Evolutionary conservation across 257 asterid species (phyloP).

Genomic region (Agastache rugosa): DNA sequence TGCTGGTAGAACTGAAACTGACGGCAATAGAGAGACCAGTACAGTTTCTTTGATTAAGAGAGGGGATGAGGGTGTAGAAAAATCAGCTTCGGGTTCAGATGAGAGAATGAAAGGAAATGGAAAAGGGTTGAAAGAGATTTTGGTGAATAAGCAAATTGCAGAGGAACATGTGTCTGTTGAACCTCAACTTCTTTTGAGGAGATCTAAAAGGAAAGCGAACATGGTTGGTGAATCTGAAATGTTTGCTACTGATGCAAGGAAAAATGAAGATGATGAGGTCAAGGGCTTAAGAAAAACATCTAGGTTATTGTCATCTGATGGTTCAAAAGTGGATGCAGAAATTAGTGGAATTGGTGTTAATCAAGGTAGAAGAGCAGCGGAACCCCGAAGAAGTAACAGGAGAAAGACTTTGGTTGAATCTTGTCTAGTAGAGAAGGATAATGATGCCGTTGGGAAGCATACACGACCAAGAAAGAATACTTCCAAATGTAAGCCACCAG

Average conservation of each 20-base stretch:
- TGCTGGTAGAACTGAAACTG: slow-evolving; percentile 36
- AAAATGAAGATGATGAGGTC: slow-evolving; percentile 24
- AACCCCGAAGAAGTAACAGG: slow-evolving; percentile 43
- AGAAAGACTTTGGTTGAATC: slow-evolving; percentile 32
- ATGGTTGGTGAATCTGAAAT: slow-evolving; percentile 35
- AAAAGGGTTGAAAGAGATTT: slow-evolving; percentile 25
- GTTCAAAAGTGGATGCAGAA: slow-evolving; percentile 32
- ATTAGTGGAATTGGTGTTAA: slow-evolving; percentile 26
- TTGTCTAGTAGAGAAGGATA: slow-evolving; percentile 27
- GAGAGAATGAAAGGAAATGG: slow-evolving; percentile 36
- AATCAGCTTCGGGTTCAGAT: slow-evolving; percentile 12
- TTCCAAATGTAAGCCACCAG: slow-evolving; percentile 31
- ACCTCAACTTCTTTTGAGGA: slow-evolving; percentile 39
- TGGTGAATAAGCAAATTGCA: slow-evolving; percentile 32
- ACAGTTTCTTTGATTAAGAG: slow-evolving; percentile 41
- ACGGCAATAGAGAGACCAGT: slow-evolving; percentile 28
- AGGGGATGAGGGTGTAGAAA: slow-evolving; percentile 35
- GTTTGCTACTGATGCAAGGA: slow-evolving; percentile 20
- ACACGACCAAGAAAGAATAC: slow-evolving; percentile 51
- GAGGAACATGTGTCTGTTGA: slow-evolving; percentile 31
- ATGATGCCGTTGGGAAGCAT: slow-evolving; percentile 25
- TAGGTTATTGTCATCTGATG: slow-evolving; percentile 28
- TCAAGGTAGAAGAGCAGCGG: slow-evolving; percentile 18
- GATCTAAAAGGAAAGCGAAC: slow-evolving; percentile 48
- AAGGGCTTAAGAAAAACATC: slow-evolving; percentile 29